Conservation (phyloP, 1,284 basidiomycete genomes). For the Pterulicium gracile region DNA sequence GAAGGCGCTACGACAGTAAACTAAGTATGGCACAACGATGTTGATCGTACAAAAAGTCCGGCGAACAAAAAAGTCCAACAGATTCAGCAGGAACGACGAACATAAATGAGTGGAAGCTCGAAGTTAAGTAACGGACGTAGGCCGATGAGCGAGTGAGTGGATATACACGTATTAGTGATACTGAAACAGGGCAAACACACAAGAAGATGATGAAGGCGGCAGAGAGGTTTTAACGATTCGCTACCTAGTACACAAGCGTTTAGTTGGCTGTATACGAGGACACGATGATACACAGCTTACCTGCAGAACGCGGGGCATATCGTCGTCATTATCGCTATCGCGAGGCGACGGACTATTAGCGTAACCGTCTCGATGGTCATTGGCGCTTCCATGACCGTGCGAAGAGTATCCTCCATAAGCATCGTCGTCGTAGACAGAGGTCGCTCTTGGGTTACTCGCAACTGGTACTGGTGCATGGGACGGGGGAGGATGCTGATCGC, state of each 20-base stretch:
- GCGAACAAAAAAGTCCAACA: background rate
- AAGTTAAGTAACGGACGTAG: too few species aligned
- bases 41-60: too few species aligned
- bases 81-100: background rate
- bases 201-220: background rate
- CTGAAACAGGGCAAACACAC: background rate
- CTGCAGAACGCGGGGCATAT: slow-evolving; percentile 1
- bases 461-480: too few species aligned
- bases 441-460: background rate
- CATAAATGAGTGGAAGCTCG: too few species aligned
- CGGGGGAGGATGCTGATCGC: background rate
- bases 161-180: background rate
- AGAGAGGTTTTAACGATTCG: background rate
- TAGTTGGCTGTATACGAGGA: too few species aligned
- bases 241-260: slow-evolving; percentile 5
- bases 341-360: background rate
- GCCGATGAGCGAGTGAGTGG: background rate
- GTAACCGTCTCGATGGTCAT: background rate
- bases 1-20: too few species aligned
- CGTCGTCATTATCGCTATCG: slow-evolving; percentile 1
- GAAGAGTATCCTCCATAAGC: background rate
- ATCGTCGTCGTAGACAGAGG: background rate
- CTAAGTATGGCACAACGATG: too few species aligned
- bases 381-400: background rate
- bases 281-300: background rate